A percentile compares a stretch with the other conserved stretches of the same genome.
Evolutionary conservation across 2,329 filamentous ascomycete genomes (phyloP).

Genomic region (Mycosphaerelloides madeirae): DNA sequence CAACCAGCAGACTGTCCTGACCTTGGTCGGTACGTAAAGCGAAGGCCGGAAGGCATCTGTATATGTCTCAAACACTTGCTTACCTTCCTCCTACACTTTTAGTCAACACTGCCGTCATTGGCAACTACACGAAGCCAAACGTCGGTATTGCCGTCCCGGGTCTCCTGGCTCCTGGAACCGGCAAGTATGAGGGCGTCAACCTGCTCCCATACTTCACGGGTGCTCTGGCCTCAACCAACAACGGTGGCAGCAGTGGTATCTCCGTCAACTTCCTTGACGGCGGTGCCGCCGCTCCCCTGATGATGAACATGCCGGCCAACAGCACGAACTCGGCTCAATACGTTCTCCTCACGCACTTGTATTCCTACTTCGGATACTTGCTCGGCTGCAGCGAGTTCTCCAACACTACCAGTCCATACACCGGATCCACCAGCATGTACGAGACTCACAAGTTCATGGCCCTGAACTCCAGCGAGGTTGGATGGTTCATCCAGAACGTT

Average conservation of each 20-base stretch:
- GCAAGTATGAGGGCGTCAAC: conserved; percentile 51
- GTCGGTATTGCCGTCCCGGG: conserved; percentile 50
- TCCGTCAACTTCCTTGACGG: conserved; percentile 59
- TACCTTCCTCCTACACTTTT: too few relatives aligned
- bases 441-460: conserved; percentile 56
- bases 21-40: too few relatives aligned
- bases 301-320: conserved; percentile 53
- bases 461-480: conserved; percentile 48
- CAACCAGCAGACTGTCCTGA: conserved; percentile 55
- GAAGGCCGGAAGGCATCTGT: too few relatives aligned
- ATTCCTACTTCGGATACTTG: conserved; percentile 57
- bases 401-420: conserved; percentile 49
- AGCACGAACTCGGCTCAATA: conserved; percentile 51
- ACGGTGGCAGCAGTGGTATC: conserved; percentile 41
- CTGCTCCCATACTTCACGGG: conserved; percentile 59
- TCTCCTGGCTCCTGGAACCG: conserved; percentile 50
- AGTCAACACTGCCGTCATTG: conserved; percentile 61
- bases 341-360: conserved; percentile 57
- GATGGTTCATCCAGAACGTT: conserved; percentile 58
- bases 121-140: conserved; percentile 43
- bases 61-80: too few relatives aligned
- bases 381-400: conserved; percentile 53
- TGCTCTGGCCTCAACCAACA: conserved; percentile 51
- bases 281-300: conserved; percentile 53
- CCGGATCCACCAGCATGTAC: conserved; percentile 46